Conservation (phyloP, 2,329 filamentous ascomycete species). For the Hansfordia pulvinata region DNA sequence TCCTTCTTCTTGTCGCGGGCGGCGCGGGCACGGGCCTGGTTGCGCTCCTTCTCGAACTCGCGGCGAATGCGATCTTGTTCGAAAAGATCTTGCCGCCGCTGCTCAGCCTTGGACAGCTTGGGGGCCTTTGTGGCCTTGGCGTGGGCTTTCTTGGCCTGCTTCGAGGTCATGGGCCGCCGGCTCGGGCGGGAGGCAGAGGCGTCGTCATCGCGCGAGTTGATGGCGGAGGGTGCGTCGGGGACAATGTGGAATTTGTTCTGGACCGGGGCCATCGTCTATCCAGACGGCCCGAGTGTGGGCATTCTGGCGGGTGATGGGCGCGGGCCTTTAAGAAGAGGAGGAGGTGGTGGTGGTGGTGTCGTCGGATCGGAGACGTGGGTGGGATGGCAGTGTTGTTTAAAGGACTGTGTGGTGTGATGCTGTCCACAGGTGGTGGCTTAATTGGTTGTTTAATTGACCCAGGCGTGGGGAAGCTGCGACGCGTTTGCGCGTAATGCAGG, state of each 20-base stretch:
- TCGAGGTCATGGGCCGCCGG: conserved; percentile 32
- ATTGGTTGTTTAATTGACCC: too few relatives aligned
- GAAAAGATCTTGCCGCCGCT: conserved; percentile 22
- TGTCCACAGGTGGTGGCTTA: too few relatives aligned
- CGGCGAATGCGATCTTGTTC: conserved; percentile 42
- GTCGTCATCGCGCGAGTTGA: conserved; percentile 8
- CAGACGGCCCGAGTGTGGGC: too few relatives aligned
- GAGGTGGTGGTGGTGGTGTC: too few relatives aligned
- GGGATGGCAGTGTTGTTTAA: too few relatives aligned
- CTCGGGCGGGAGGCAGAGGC: conserved; percentile 4
- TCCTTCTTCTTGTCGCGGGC: conserved; percentile 41
- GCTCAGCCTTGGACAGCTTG: conserved; percentile 28
- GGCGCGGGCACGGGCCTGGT: conserved; percentile 30
- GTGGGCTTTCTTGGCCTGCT: conserved; percentile 32
- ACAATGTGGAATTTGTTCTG: conserved; percentile 22
- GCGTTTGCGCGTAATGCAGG: too few relatives aligned
- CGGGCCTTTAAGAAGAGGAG: too few relatives aligned
- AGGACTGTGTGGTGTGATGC: too few relatives aligned
- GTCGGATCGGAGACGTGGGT: too few relatives aligned
- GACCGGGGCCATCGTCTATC: conserved; percentile 19
- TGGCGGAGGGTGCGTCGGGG: conserved; percentile 16
- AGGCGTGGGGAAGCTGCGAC: too few relatives aligned
- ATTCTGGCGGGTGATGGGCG: too few relatives aligned
- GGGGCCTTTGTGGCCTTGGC: conserved; percentile 24
- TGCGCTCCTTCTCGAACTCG: conserved; percentile 35